Evolutionary conservation across 164 flowering plant genomes (phyloP).

Genomic region (Amborella trichopoda): DNA sequence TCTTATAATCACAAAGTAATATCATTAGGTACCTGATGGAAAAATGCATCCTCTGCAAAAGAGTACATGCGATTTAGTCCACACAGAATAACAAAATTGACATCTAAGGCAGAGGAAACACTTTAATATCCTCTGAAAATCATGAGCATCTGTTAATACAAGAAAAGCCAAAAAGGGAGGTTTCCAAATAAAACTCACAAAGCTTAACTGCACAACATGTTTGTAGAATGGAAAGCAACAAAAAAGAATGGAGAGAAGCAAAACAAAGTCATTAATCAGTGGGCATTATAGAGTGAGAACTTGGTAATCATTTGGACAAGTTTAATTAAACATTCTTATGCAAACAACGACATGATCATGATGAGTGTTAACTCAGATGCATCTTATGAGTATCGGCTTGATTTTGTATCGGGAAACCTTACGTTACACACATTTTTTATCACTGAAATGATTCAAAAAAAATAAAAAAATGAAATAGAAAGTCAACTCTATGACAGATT

Average conservation of each 20-base stretch:
- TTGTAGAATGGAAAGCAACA: neutral
- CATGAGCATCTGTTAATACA: neutral
- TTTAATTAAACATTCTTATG: too few relatives aligned
- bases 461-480: too few relatives aligned
- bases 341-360: too few relatives aligned
- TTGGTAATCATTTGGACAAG: too few relatives aligned
- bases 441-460: too few relatives aligned
- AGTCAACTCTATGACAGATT: too few relatives aligned
- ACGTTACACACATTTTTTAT: neutral
- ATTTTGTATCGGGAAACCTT: neutral
- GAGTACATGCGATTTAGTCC: constrained; percentile 7
- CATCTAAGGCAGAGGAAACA: neutral
- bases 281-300: too few relatives aligned
- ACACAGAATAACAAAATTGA: too few relatives aligned
- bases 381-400: neutral
- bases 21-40: constrained; percentile 59
- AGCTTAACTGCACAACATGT: neutral
- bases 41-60: constrained; percentile 54
- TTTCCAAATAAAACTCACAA: neutral
- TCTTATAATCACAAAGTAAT: neutral
- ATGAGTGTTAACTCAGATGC: neutral
- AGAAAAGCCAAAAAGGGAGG: neutral
- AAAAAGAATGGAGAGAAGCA: too few relatives aligned
- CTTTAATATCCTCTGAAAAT: neutral
- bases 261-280: too few relatives aligned